These are phyloP conservation scores for Plenodomus biglobosus DNA, from an alignment of 2,329 filamentous ascomycete genomes.

Conservation along the genomic window DNA sequence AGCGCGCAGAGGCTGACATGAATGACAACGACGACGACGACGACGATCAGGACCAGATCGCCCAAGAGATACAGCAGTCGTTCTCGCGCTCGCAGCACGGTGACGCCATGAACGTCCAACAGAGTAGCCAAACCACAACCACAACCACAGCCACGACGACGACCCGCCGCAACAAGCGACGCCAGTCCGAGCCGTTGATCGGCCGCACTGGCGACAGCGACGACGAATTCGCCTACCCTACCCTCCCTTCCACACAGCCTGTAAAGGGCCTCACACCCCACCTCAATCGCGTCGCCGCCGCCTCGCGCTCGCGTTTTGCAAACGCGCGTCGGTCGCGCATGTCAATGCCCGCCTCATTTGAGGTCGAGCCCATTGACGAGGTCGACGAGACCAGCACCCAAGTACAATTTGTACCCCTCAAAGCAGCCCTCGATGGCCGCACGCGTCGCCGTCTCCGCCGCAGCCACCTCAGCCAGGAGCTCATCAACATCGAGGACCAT, in stretches of 20 bases:
- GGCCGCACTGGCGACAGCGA: constrained; percentile 19
- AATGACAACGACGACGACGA: not conserved
- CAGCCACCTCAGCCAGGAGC: constrained; percentile 46
- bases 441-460: constrained; percentile 45
- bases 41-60: constrained; percentile 33
- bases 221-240: constrained; percentile 19
- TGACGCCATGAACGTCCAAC: constrained; percentile 19
- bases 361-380: constrained; percentile 30
- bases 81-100: constrained; percentile 27
- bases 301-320: constrained; percentile 26
- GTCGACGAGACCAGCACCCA: constrained; percentile 18
- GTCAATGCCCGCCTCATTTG: constrained; percentile 42
- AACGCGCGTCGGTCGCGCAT: constrained; percentile 34
- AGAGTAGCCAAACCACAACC: constrained; percentile 13
- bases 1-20: constrained; percentile 33
- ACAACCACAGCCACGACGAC: too few relatives aligned
- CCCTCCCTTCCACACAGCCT: constrained; percentile 30
- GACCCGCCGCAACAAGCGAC: constrained; percentile 30
- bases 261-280: constrained; percentile 36
- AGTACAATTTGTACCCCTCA: constrained; percentile 42
- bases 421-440: constrained; percentile 36
- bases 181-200: constrained; percentile 40
- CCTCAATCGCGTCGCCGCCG: constrained; percentile 33
- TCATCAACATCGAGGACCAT: constrained; percentile 44
- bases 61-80: constrained; percentile 37